These are phyloP conservation scores for Hygrocybe coccinea DNA, from an alignment of 768 basidiomycete genomes.

Conservation along the genomic window DNA sequence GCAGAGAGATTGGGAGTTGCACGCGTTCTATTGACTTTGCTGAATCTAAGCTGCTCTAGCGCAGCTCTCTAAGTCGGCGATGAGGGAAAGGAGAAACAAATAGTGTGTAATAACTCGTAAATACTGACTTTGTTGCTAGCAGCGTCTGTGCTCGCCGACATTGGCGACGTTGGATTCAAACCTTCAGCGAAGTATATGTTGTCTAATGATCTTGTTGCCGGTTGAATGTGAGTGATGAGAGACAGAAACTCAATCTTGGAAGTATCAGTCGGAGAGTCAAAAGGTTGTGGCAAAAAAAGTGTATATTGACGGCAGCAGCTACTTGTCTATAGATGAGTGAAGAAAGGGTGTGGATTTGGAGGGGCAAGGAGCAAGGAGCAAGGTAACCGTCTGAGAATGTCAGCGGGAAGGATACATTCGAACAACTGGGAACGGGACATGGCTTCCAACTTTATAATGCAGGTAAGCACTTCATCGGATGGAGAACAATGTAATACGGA, in stretches of 20 bases:
- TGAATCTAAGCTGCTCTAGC: slow-evolving; percentile 46
- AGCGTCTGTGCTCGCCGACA: slow-evolving; percentile 3
- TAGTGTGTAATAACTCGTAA: slow-evolving; percentile 10
- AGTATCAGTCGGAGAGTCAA: slow-evolving; percentile 53
- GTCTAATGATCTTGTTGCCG: too few species aligned
- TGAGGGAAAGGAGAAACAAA: slow-evolving; percentile 19
- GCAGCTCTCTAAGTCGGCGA: slow-evolving; percentile 35
- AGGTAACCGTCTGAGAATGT: too few species aligned
- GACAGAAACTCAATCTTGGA: slow-evolving; percentile 17
- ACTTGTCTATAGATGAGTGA: too few species aligned
- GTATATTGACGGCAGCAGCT: background rate
- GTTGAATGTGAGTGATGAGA: slow-evolving; percentile 15
- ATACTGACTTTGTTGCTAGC: slow-evolving; percentile 49
- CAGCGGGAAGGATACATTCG: too few species aligned
- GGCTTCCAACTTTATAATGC: too few species aligned
- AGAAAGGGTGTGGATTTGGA: too few species aligned
- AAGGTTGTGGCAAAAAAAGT: slow-evolving; percentile 38
- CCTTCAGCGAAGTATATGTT: slow-evolving; percentile 1
- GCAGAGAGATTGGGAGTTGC: slow-evolving; percentile 20
- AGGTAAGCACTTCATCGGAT: too few species aligned
- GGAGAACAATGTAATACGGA: too few species aligned
- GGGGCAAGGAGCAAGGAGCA: too few species aligned
- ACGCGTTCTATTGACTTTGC: slow-evolving; percentile 32
- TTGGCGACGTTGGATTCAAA: too few species aligned
- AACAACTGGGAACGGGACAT: too few species aligned